Conservation (phyloP, 441 rosid genomes). For the Breynia disticha region DNA sequence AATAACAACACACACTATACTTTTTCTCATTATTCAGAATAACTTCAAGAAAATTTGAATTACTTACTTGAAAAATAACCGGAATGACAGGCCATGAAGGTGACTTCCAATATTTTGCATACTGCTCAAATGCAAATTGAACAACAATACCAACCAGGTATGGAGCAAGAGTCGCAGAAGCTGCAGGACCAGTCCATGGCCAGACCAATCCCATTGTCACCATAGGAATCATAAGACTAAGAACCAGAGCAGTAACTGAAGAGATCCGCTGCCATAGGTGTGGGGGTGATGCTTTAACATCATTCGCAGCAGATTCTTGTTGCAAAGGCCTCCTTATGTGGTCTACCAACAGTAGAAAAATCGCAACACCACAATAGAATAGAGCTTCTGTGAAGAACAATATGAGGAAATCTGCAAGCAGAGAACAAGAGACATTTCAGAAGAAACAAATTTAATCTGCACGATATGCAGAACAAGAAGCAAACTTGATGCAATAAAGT, state of each 20-base stretch:
- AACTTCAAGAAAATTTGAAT: constrained; percentile 2
- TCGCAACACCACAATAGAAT: constrained; percentile 77
- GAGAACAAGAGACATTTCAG: constrained; percentile 1
- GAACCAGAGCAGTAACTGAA: constrained; percentile 72
- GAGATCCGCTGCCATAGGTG: constrained; percentile 70
- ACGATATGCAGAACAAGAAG: no score
- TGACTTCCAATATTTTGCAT: constrained; percentile 56
- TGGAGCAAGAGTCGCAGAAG: constrained; percentile 97
- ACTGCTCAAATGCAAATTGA: constrained; percentile 92
- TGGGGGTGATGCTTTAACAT: constrained; percentile 20
- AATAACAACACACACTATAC: no score
- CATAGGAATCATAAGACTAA: constrained; percentile 87
- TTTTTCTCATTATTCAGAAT: no score
- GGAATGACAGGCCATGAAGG: constrained; percentile 81
- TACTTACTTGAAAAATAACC: constrained; percentile 74
- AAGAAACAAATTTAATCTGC: not conserved
- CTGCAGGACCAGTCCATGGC: constrained; percentile 99
- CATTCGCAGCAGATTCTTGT: constrained; percentile 16
- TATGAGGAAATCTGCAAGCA: constrained; percentile 78
- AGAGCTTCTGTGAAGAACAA: constrained; percentile 96
- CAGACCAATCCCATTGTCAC: constrained; percentile 98
- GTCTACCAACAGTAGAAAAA: constrained; percentile 65
- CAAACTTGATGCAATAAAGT: no score
- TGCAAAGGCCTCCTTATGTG: constrained; percentile 39
- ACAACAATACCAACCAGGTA: constrained; percentile 88